Percentiles rank a stretch among this genome's conserved stretches.
phyloP scores from a whole-genome alignment of 2,329 filamentous ascomycete species.

The Colletotrichum brevisporum region DNA sequence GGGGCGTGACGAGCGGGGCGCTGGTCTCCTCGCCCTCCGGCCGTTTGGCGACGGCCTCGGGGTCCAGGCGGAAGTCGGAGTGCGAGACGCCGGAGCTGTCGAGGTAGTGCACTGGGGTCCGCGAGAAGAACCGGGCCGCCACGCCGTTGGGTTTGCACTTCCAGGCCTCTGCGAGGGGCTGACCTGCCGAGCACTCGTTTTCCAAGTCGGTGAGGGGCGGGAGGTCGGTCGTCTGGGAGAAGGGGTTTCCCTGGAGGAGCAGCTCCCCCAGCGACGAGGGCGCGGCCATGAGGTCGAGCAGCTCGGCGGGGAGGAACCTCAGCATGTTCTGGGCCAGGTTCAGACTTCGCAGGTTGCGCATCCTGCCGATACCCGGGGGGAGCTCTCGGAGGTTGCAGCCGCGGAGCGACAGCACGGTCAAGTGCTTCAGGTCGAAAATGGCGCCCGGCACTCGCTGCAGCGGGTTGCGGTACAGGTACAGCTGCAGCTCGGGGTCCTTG shows the following conservation, averaged over 20 bases:
- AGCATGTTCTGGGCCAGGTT: constrained; percentile 77
- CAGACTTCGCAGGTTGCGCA: constrained; percentile 72
- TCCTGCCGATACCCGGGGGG: constrained; percentile 70
- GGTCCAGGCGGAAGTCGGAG: constrained; percentile 45
- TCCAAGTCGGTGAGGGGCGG: constrained; percentile 14
- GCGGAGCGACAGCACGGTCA: constrained; percentile 77
- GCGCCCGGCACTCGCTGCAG: constrained; percentile 70
- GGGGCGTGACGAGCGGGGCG: constrained; percentile 33
- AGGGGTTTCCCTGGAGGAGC: constrained; percentile 74
- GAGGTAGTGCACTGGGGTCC: constrained; percentile 49
- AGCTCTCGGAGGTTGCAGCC: constrained; percentile 74
- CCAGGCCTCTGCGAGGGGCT: constrained; percentile 14
- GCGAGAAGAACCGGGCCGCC: constrained; percentile 42
- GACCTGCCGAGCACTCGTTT: constrained; percentile 39
- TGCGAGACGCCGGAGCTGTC: constrained; percentile 43
- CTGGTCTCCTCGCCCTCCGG: constrained; percentile 9
- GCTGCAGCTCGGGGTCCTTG: constrained; percentile 69
- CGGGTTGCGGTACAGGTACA: constrained; percentile 73
- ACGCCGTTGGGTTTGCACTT: constrained; percentile 35
- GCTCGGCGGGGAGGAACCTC: constrained; percentile 72
- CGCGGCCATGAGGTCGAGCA: constrained; percentile 68
- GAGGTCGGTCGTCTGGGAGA: constrained; percentile 55
- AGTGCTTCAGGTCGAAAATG: constrained; percentile 72
- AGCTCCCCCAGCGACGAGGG: constrained; percentile 64
- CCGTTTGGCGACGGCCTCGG: constrained; percentile 31